These are phyloP conservation scores for Phialophora chinensis DNA, from an alignment of 2,329 filamentous ascomycete genomes.

Conservation along the genomic window DNA sequence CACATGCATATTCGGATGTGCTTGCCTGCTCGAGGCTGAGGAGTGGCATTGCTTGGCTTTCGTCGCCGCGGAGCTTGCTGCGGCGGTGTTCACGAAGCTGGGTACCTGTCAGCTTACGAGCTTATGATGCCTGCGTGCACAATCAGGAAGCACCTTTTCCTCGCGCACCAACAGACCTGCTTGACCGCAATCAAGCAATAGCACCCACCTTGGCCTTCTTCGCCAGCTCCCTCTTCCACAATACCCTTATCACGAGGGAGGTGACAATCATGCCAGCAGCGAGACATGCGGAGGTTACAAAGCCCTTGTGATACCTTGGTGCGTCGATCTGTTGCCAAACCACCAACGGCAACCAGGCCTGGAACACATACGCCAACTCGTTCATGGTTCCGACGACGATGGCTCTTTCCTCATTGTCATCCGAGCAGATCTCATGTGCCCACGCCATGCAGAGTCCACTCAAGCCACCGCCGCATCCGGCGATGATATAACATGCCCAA, in stretches of 20 bases:
- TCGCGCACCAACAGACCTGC: neutral
- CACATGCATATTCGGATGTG: neutral
- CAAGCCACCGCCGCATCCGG: conserved; percentile 55
- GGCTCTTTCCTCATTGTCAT: conserved; percentile 49
- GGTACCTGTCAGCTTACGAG: neutral
- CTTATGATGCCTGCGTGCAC: neutral
- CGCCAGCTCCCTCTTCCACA: conserved; percentile 50
- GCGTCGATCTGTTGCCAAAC: conserved; percentile 69
- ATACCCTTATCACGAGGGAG: conserved; percentile 52
- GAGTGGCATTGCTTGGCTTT: conserved; percentile 2
- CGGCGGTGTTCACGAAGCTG: neutral
- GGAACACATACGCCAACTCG: conserved; percentile 71
- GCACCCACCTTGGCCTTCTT: conserved; percentile 41
- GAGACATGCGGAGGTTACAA: conserved; percentile 58
- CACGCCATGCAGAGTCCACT: conserved; percentile 60
- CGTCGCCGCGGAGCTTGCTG: neutral
- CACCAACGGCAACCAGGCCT: conserved; percentile 67
- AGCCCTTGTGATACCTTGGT: conserved; percentile 66
- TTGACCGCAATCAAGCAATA: conserved; percentile 9
- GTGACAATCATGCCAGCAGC: conserved; percentile 43
- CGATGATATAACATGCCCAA: conserved; percentile 67
- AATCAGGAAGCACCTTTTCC: neutral
- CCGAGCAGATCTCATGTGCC: conserved; percentile 60
- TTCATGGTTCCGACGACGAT: conserved; percentile 72
- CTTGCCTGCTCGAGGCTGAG: neutral